Evolutionary conservation across 352 stramenopile species (phyloP), one percentile per base, ranked within the genome.

Genomic region (Pythium aquatile): DNA sequence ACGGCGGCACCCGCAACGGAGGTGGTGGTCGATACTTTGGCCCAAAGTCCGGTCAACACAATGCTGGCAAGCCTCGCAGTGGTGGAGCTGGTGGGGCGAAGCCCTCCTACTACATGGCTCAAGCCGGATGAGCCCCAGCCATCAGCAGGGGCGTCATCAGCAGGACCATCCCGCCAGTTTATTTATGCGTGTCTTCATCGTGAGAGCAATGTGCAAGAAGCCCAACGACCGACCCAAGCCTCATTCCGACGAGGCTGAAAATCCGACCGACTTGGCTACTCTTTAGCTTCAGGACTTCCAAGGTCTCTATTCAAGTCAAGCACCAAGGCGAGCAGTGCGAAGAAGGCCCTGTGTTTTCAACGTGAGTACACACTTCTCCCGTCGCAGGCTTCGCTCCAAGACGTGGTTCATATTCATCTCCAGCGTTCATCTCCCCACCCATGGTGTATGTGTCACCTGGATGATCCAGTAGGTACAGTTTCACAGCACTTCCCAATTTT

Each of bases 71-170:
- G 29, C 24, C 53, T 56, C 52, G 61, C 20, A 59, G 8, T 14
- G 37, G 55, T 7, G 55, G 63, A n/a, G 58, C 51, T 33, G 37
- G 37, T 14, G 37, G 30, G 13, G 54, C 60, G 11, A 72, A 68
- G 55, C 42, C 65, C 29, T 66, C 65, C 29, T 66, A 67, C 58
- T 65, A 65, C 48, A 68, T 66, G 28, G 61, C 66, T 7, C 66
- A 73, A 28, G 66, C 55, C 14, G 66, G 60, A 63, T 68, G 66
- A 68, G 13, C 11, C 30, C 52, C 3, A 46, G 32, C 3, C 10
- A 24, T 24, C 20, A 30, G 30, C 6, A 7, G 29, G 16, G 17
- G 16, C n/a, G 9, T 28, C 32, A 13, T 28, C 32, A 5, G 3
- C 26, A 40, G 20, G 28, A 6, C n/a, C 33, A 4, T 7, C 17